A percentile compares a stretch with the other conserved stretches of the same genome.
These are phyloP conservation scores for Mycena olivaceomarginata DNA, from an alignment of 768 basidiomycete genomes.

Conservation along the genomic window DNA sequence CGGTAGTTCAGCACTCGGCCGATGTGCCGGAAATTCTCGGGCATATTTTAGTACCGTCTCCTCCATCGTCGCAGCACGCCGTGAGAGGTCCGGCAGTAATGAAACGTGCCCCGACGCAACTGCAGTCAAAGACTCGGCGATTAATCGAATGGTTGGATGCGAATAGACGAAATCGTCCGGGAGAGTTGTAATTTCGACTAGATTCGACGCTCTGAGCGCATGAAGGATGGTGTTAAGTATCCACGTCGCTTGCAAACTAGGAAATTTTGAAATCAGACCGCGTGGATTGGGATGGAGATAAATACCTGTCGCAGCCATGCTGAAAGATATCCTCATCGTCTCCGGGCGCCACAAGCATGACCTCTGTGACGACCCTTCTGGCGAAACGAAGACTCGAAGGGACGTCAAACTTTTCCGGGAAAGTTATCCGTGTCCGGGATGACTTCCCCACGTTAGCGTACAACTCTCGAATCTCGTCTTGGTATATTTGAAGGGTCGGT, in stretches of 20 bases:
- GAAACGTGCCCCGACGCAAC: neutral
- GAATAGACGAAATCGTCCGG: neutral
- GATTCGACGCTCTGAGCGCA: neutral
- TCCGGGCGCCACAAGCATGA: constrained; percentile 48
- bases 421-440: constrained; percentile 22
- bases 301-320: constrained; percentile 62
- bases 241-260: constrained; percentile 33
- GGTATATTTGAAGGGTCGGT: constrained; percentile 43
- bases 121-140: neutral
- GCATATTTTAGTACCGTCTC: constrained; percentile 39
- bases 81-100: neutral
- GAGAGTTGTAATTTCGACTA: neutral
- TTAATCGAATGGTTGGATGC: neutral
- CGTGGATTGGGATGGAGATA: too few species aligned
- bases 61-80: constrained; percentile 35
- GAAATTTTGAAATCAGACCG: neutral
- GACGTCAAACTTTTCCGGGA: constrained; percentile 25
- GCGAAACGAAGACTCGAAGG: constrained; percentile 52
- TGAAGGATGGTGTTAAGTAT: constrained; percentile 25
- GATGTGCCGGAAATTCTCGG: constrained; percentile 5
- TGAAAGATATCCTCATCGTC: constrained; percentile 63
- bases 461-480: constrained; percentile 48
- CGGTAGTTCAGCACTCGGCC: neutral
- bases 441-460: constrained; percentile 42
- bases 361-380: constrained; percentile 53